phyloP scores from a whole-genome alignment of 805 yeast species.

The Metschnikowia drakensbergensis region DNA sequence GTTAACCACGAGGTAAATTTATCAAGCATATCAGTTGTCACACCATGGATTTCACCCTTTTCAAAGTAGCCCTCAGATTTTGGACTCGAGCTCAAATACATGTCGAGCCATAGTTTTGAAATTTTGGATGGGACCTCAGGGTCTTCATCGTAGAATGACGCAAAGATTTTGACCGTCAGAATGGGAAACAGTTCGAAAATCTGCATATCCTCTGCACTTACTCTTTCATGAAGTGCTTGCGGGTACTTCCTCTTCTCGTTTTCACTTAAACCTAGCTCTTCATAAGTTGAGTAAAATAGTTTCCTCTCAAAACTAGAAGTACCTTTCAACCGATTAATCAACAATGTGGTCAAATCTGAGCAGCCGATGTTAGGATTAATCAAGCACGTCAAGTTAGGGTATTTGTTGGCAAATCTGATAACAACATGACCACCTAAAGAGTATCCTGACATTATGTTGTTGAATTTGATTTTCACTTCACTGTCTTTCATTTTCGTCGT shows the following conservation, averaged over 20 bases:
- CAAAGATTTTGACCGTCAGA: constrained; percentile 30
- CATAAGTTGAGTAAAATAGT: constrained; percentile 30
- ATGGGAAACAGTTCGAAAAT: constrained; percentile 35
- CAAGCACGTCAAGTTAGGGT: constrained; percentile 36
- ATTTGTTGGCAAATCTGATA: constrained; percentile 40
- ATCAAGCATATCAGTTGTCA: constrained; percentile 33
- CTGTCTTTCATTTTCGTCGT: constrained; percentile 13
- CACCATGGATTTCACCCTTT: constrained; percentile 31
- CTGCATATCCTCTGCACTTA: constrained; percentile 26
- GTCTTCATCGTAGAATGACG: constrained; percentile 35
- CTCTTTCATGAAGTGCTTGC: constrained; percentile 29
- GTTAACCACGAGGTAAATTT: constrained; percentile 31
- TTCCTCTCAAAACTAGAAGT: constrained; percentile 25
- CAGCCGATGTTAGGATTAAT: constrained; percentile 52
- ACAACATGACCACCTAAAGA: constrained; percentile 59
- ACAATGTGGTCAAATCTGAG: constrained; percentile 42
- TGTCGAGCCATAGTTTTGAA: constrained; percentile 30
- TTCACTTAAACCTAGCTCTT: constrained; percentile 30
- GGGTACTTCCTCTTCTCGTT: constrained; percentile 30
- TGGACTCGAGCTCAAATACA: constrained; percentile 25
- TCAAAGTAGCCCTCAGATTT: constrained; percentile 27
- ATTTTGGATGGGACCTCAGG: constrained; percentile 35
- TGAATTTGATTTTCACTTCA: constrained; percentile 24
- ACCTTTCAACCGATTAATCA: constrained; percentile 37
- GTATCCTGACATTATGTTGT: constrained; percentile 45